Percentiles rank a stretch among this genome's conserved stretches.
phyloP scores from a whole-genome alignment of 129 eudicot species.

The Gnaphalium uliginosum region DNA sequence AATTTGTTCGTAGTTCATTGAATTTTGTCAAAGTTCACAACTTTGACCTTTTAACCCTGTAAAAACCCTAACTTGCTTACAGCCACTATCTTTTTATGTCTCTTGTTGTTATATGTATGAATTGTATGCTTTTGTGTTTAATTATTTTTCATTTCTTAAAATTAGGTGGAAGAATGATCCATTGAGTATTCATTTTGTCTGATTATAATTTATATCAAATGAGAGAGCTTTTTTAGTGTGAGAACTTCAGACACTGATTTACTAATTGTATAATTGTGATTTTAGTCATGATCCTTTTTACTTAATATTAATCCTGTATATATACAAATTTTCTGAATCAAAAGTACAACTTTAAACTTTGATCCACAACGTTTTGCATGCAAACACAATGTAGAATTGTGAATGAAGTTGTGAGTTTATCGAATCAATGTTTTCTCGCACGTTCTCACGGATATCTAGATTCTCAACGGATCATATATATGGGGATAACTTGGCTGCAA shows the following conservation, averaged over 20 bases:
- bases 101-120: background rate
- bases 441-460: no score
- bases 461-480: no score
- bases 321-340: background rate
- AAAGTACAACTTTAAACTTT: background rate
- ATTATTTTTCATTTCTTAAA: no score
- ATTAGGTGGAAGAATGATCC: background rate
- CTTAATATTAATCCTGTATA: background rate
- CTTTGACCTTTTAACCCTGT: background rate
- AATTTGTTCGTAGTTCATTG: background rate
- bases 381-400: background rate
- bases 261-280: background rate
- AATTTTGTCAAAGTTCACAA: background rate
- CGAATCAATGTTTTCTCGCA: no score
- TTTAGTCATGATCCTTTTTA: background rate
- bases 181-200: background rate
- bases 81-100: background rate
- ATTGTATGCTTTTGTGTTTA: background rate
- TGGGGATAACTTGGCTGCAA: no score
- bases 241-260: background rate
- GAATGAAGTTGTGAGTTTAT: background rate
- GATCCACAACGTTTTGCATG: background rate
- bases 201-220: no score
- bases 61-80: background rate
- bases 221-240: background rate